Conservation (phyloP, 176 grass and related monocot species). For the Triticum dicoccoides region DNA sequence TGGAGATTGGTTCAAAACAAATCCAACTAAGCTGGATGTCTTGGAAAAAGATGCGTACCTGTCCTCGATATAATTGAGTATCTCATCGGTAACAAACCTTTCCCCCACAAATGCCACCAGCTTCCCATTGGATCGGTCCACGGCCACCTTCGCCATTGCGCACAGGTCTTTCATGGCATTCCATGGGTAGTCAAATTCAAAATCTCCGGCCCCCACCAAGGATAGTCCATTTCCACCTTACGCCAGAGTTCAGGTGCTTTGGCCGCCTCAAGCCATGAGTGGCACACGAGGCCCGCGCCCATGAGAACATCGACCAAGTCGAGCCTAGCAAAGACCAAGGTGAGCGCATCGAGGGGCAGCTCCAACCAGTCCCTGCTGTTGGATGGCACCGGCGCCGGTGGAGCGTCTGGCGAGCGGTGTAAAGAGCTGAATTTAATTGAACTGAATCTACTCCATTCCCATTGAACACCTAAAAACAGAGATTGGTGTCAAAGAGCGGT, state of each 20-base stretch:
- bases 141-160: not conserved
- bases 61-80: not conserved
- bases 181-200: no score
- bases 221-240: not conserved
- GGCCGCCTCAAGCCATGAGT: not conserved
- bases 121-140: not conserved
- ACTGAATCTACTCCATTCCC: no score
- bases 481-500: no score
- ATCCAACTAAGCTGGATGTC: no score
- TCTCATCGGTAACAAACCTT: not conserved
- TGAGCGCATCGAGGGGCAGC: not conserved
- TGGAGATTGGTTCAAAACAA: no score
- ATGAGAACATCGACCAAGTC: not conserved
- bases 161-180: not conserved
- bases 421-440: no score
- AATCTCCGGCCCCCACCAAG: no score
- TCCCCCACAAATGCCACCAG: not conserved
- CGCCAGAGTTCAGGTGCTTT: not conserved
- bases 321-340: not conserved
- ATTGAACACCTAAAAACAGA: no score
- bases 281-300: conserved; percentile 20
- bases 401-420: no score
- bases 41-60: not conserved
- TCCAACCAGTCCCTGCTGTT: conserved; percentile 14
- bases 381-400: no score